A percentile compares a stretch with the other conserved stretches of the same genome.
phyloP scores from a whole-genome alignment of 2,329 filamentous ascomycete species.

The Tolypocladium cylindrosporum region DNA sequence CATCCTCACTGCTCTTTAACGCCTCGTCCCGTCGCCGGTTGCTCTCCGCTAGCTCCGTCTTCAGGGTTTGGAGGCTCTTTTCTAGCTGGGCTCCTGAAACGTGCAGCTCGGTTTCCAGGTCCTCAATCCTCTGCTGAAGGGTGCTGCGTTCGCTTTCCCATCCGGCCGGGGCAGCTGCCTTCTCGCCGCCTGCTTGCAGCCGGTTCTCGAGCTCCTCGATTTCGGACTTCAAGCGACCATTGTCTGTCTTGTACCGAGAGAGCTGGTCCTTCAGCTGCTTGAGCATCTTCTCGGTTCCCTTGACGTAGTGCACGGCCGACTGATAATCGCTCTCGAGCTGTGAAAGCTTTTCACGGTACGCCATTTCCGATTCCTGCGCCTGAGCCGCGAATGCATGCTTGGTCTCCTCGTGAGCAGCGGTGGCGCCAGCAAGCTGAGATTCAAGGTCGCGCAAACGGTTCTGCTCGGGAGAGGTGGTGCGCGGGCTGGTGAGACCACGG shows the following conservation, averaged over 20 bases:
- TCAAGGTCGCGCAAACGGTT: slow-evolving; percentile 76
- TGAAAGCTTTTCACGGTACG: slow-evolving; percentile 85
- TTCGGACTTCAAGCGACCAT: slow-evolving; percentile 71
- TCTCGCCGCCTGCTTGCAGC: slow-evolving; percentile 24
- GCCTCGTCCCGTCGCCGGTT: slow-evolving; percentile 61
- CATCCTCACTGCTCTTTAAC: slow-evolving; percentile 42
- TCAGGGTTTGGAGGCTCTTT: slow-evolving; percentile 56
- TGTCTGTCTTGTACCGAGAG: slow-evolving; percentile 82
- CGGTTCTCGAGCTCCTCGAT: slow-evolving; percentile 57
- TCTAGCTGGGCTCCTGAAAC: slow-evolving; percentile 60
- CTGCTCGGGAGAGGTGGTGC: slow-evolving; percentile 70
- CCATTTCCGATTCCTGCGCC: slow-evolving; percentile 75
- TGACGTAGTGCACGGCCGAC: slow-evolving; percentile 94
- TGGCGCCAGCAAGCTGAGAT: slow-evolving; percentile 68
- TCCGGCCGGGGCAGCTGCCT: slow-evolving; percentile 37
- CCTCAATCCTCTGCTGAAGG: slow-evolving; percentile 59
- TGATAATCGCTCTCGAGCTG: slow-evolving; percentile 97
- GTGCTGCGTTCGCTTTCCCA: slow-evolving; percentile 67
- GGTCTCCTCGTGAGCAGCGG: slow-evolving; percentile 77
- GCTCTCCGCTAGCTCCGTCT: slow-evolving; percentile 56
- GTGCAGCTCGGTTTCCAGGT: slow-evolving; percentile 59
- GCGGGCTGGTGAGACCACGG: slow-evolving; percentile 58
- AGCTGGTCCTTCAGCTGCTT: slow-evolving; percentile 97
- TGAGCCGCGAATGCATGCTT: slow-evolving; percentile 68
- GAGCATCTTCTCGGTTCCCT: slow-evolving; percentile 98